phyloP scores from a whole-genome alignment of 192 early-diverging fungal genomes.

The Coemansia pectinata region DNA sequence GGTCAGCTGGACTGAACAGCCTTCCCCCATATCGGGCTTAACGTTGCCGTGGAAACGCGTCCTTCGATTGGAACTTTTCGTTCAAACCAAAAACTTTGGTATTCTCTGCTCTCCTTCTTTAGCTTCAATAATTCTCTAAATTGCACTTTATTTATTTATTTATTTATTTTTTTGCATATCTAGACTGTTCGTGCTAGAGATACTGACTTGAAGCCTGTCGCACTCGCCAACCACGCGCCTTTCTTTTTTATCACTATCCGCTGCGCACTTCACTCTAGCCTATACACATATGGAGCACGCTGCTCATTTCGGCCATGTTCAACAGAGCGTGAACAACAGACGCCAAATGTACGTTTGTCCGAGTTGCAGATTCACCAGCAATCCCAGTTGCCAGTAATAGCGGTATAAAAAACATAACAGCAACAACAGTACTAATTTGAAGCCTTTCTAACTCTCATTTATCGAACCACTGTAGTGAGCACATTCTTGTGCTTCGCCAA shows the following conservation, averaged over 20 bases:
- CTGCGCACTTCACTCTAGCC: conserved; percentile 1
- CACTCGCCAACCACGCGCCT: neutral
- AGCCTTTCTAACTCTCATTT: neutral
- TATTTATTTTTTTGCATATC: conserved; percentile 22
- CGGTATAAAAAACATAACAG: neutral
- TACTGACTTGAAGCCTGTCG: neutral
- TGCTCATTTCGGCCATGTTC: conserved; percentile 40
- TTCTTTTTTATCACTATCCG: neutral
- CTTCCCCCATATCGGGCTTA: neutral
- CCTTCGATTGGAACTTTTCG: neutral
- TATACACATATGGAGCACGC: conserved; percentile 40
- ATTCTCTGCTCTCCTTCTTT: conserved; percentile 9
- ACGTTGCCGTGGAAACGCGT: conserved; percentile 17
- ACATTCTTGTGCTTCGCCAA: conserved; percentile 72
- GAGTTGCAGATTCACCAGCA: neutral
- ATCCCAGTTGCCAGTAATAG: neutral
- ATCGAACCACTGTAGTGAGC: conserved; percentile 36
- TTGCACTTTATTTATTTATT: conserved; percentile 9
- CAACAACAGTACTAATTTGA: neutral
- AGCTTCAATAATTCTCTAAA: neutral
- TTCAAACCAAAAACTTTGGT: neutral
- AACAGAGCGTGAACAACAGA: conserved; percentile 53
- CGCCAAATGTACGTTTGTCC: conserved; percentile 53
- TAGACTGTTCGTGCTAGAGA: neutral
- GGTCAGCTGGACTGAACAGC: conserved; percentile 2